A percentile compares a stretch with the other conserved stretches of the same genome.
Evolutionary conservation across 2,329 filamentous ascomycete species (phyloP).

Genomic region (Pseudogymnoascus sp.): DNA sequence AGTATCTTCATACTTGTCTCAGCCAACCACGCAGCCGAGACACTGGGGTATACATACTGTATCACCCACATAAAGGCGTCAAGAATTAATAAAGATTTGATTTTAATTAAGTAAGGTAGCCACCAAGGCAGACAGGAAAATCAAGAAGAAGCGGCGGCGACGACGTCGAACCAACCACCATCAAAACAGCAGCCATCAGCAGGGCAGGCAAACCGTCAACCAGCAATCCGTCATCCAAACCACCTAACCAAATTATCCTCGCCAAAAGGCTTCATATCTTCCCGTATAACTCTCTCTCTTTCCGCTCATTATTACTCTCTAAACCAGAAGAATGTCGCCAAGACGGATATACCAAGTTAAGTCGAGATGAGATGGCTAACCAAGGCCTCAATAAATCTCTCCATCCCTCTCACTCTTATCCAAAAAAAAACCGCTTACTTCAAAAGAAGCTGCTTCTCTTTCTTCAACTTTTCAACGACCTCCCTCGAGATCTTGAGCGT

Average conservation of each 20-base stretch:
- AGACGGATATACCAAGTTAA: neutral
- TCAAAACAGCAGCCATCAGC: neutral
- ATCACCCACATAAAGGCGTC: neutral
- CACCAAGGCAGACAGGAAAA: neutral
- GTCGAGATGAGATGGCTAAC: neutral
- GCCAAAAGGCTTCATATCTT: neutral
- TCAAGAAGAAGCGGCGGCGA: neutral
- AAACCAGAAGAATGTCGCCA: neutral
- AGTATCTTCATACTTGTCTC: neutral
- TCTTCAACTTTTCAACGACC: slow-evolving; percentile 50
- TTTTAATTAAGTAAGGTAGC: neutral
- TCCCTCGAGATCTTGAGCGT: slow-evolving; percentile 48
- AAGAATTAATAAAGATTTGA: neutral
- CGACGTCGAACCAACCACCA: neutral
- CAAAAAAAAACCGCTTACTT: slow-evolving; percentile 17
- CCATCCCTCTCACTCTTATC: neutral
- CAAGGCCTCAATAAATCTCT: neutral
- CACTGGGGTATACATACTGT: neutral
- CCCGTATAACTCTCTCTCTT: too few species aligned
- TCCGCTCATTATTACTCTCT: neutral
- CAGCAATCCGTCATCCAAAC: slow-evolving; percentile 1
- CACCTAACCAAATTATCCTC: neutral
- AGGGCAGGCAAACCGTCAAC: neutral
- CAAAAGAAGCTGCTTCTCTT: slow-evolving; percentile 53
- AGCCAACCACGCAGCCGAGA: neutral